Evolutionary conservation across 2,329 filamentous ascomycete species (phyloP).

Genomic region (Phaeosphaeria sp.): DNA sequence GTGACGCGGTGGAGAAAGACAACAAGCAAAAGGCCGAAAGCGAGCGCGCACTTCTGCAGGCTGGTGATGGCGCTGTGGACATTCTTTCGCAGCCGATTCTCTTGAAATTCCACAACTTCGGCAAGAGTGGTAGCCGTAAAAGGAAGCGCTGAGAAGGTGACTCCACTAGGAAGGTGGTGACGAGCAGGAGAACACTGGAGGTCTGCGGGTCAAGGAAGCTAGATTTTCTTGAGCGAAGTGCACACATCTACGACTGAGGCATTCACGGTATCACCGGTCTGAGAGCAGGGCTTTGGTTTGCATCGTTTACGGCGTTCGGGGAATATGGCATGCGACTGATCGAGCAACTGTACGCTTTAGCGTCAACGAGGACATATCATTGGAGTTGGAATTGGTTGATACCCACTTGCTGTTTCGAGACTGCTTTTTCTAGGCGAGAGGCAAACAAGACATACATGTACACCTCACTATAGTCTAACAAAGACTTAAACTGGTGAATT

Average conservation of each 20-base stretch:
- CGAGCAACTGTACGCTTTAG: neutral
- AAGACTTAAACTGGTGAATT: too few species aligned
- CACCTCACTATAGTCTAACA: too few species aligned
- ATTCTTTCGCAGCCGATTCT: neutral
- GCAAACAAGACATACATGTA: too few species aligned
- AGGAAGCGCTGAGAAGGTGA: neutral
- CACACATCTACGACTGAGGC: neutral
- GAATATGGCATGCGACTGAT: neutral
- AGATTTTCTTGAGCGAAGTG: neutral
- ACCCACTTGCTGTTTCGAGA: neutral
- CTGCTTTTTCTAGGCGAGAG: too few species aligned
- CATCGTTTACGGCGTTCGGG: neutral
- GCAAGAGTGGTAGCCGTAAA: neutral
- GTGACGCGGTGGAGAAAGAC: neutral
- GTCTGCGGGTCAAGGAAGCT: neutral
- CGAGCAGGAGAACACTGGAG: neutral
- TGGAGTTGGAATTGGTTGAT: neutral
- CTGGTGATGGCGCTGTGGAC: too few species aligned
- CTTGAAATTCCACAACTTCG: neutral
- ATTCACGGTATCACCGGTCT: neutral
- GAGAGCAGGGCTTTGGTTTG: neutral
- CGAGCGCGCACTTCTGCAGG: neutral
- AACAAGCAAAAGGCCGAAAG: neutral
- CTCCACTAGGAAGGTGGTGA: neutral
- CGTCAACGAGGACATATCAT: neutral